A percentile compares a stretch with the other conserved stretches of the same genome.
phyloP scores from a whole-genome alignment of 2,329 filamentous ascomycete species.

The Endothia cerciana region DNA sequence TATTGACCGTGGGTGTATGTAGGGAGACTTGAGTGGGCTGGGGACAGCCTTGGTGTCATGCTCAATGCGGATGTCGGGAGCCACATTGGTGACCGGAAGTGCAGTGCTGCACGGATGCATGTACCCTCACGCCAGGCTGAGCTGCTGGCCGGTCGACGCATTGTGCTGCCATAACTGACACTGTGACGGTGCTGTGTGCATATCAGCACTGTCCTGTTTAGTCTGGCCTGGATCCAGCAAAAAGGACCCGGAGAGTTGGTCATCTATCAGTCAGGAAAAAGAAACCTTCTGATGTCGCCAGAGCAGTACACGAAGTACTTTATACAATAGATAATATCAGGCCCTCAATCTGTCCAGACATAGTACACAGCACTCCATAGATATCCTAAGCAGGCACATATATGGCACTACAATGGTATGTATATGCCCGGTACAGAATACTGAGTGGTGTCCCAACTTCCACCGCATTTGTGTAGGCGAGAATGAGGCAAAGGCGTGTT shows the following conservation, averaged over 20 bases:
- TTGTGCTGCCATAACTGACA: neutral
- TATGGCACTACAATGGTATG: too few relatives aligned
- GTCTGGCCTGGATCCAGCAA: neutral
- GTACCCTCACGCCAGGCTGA: neutral
- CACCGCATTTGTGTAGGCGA: constrained; percentile 5
- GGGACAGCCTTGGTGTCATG: neutral
- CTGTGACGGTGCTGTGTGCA: neutral
- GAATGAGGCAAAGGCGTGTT: neutral
- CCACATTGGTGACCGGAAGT: constrained; percentile 5
- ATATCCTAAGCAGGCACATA: too few relatives aligned
- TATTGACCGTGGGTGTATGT: neutral
- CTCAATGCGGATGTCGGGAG: neutral
- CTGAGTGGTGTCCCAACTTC: neutral
- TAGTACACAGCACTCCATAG: neutral
- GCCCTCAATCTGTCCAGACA: too few relatives aligned
- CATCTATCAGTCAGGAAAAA: neutral
- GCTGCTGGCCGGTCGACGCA: neutral
- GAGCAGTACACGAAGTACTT: too few relatives aligned
- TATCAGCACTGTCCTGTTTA: too few relatives aligned
- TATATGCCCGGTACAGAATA: neutral
- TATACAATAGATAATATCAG: too few relatives aligned
- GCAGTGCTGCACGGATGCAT: neutral
- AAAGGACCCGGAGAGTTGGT: neutral
- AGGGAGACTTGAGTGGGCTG: neutral
- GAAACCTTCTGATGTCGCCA: neutral